Evolutionary conservation across 1,284 basidiomycete species (phyloP), one percentile per base, ranked within the genome.

Genomic region (Puccinia triticina): DNA sequence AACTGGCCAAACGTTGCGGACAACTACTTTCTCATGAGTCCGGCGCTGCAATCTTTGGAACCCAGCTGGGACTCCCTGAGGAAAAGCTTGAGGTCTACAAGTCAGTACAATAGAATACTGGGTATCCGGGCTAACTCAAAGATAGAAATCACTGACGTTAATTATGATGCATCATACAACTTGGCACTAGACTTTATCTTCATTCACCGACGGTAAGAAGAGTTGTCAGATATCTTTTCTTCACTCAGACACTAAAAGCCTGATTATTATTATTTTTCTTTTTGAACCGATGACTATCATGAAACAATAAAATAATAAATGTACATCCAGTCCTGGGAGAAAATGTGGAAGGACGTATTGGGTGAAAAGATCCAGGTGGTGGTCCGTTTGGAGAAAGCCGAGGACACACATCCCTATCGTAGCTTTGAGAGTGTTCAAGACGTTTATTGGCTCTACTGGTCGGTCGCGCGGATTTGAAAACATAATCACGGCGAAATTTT

Each of bases 141-240:
- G 32, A 37, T n/a, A 2, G 8, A n/a, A 50, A 12, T 55, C 26
- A 48, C 48, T 34, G 26, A 61, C 26, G 4, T 73, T 34, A 23
- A 40, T 40, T 2, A 3, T 23, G 23, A 18, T 32, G 26, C 61
- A 11, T 64, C 3, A 7, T 64, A 46, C 3, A 23, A 21, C 40
- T 61, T 61, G 26, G 12, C 5, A 46, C 5, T 50, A 73, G 71
- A 14, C 71, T 53, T 55, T 55, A 55, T 34, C 48, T 73, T 10
- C 71, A 73, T 73, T 73, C 71, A 73, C 71, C 71, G 23, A 26
- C 53, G 48, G 71, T 32, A 73, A 73, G 71, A 73, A 73, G 71
- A 43, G 7, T 43, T 16, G 23, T n/a, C 57, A 59, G 32, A 34
- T 3, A 16, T 61, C 29, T 7, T 26, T 61, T 61, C 21, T 61